Base-by-base conservation (phyloP, 1,284 basidiomycete genomes). In the Ceratobasidium sp. region DNA sequence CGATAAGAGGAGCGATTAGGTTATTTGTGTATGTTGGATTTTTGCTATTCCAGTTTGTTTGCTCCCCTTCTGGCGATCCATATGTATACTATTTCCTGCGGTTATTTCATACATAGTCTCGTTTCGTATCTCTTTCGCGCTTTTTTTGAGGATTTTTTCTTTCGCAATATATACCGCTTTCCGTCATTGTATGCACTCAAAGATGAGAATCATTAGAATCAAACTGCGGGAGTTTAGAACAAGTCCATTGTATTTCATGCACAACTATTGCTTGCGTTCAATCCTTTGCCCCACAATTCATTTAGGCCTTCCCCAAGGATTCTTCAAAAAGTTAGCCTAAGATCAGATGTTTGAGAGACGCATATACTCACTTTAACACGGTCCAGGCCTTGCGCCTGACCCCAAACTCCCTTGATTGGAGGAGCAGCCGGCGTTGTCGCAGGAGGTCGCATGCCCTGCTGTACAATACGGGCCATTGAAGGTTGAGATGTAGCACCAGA, bases 71-170 rank as follows among this genome's bases (percentile, higher is more conserved):
- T 46, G 3, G 13, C 33, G 70, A 33, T 33, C 26, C 55, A 44
- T 56, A 72, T 60, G 58, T 72, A 61, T 72, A 60, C 58, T 61
- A 60, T 61, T 23, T n/a, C 40, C 40, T n/a, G 70, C 70, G 39
- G 42, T 18, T 5, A n/a, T n/a, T 40, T 51, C 39, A 40, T 72
- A 58, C 70, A 72, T 51, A 72, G 7, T 53, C 60, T 42, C 39
- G 23, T 3, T 58, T 18, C 28, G 42, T n/a, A 46, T 64, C 18
- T 44, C n/a, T 15, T 68, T 68, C 66, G 18, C 49, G 49, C 49
- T 51, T 68, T 68, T 18, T n/a, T n/a, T n/a, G 7, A 26, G 66
- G 46, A 51, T 68, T 13, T 46, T 46, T 7, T n/a, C n/a, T 23
- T 53, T 23, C 42, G 51, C 66, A 39, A 33, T 23, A 64, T 53